A percentile compares a stretch with the other conserved stretches of the same genome.
These are phyloP conservation scores for Amphibolis antarctica DNA, from an alignment of 106 monocot genomes.

Conservation along the genomic window DNA sequence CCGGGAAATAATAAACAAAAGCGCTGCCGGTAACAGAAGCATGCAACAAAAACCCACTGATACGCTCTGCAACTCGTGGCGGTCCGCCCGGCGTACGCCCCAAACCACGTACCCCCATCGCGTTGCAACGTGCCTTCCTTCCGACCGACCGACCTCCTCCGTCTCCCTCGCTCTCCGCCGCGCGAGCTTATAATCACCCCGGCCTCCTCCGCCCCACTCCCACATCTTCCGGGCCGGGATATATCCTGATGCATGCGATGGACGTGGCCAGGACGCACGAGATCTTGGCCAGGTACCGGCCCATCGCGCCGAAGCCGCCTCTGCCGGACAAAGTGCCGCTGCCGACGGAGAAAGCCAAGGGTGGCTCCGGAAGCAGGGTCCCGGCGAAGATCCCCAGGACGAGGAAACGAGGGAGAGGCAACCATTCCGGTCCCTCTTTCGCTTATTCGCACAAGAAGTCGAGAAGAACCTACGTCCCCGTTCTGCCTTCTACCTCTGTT, in stretches of 20 bases:
- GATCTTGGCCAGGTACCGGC: slow-evolving; percentile 76
- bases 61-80: slow-evolving; percentile 2
- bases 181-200: slow-evolving; percentile 17
- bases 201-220: background rate
- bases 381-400: slow-evolving; percentile 6
- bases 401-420: slow-evolving; percentile 12
- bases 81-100: background rate
- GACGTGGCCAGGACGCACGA: slow-evolving; percentile 72
- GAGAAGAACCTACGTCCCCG: slow-evolving; percentile 12
- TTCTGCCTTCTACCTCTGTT: slow-evolving; percentile 8
- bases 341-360: slow-evolving; percentile 13
- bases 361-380: background rate
- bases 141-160: background rate
- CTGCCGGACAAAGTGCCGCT: slow-evolving; percentile 9
- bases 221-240: background rate
- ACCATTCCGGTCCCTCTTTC: background rate
- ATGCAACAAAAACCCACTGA: background rate
- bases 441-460: slow-evolving; percentile 8
- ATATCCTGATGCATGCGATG: slow-evolving; percentile 30
- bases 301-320: slow-evolving; percentile 76
- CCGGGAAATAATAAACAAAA: background rate
- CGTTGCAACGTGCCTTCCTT: slow-evolving; percentile 30
- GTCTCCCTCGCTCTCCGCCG: slow-evolving; percentile 5
- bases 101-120: slow-evolving; percentile 47
- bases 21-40: background rate